These are phyloP conservation scores for Celoporthe dispersa DNA, from an alignment of 2,329 filamentous ascomycete species.

Conservation along the genomic window DNA sequence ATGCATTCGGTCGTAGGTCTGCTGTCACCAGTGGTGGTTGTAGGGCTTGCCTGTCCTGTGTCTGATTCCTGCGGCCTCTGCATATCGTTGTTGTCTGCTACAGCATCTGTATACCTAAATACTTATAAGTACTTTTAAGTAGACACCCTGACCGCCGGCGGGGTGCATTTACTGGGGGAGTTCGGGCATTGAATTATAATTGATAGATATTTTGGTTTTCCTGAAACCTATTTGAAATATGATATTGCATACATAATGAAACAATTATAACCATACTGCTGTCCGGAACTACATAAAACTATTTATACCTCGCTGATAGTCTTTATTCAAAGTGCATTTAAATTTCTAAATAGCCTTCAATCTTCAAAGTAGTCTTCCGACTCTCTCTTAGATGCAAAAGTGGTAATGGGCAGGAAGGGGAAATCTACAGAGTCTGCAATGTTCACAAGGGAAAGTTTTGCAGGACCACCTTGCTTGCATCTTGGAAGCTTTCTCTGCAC, in stretches of 20 bases:
- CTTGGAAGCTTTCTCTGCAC: too few relatives aligned
- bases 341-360: too few relatives aligned
- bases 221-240: too few relatives aligned
- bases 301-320: too few relatives aligned
- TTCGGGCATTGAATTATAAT: not conserved
- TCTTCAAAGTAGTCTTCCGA: too few relatives aligned
- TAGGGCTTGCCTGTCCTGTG: not conserved
- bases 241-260: not conserved
- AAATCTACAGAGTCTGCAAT: too few relatives aligned
- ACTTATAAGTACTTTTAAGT: not conserved
- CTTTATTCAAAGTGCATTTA: too few relatives aligned
- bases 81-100: slow-evolving; percentile 6
- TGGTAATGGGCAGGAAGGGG: too few relatives aligned
- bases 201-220: not conserved
- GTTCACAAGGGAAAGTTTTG: too few relatives aligned
- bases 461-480: too few relatives aligned
- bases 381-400: too few relatives aligned
- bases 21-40: not conserved
- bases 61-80: not conserved
- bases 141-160: not conserved
- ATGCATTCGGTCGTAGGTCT: not conserved
- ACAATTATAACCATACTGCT: not conserved
- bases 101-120: slow-evolving; percentile 22
- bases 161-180: not conserved
- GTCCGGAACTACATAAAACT: too few relatives aligned